Conservation (phyloP, 768 basidiomycete genomes). For the Agrocybe chaxingu region DNA sequence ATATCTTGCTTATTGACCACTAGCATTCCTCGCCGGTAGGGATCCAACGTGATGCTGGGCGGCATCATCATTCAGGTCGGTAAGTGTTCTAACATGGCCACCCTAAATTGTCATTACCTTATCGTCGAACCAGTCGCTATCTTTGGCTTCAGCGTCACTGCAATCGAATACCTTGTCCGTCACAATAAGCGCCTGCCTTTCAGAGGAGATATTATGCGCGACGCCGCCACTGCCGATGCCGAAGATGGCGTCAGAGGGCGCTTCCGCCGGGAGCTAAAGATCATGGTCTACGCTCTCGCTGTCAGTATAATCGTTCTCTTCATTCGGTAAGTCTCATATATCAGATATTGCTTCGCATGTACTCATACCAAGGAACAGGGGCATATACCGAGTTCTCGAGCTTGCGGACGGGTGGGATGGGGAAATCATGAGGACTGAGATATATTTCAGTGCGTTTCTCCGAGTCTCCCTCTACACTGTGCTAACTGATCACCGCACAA, state of each 20-base stretch:
- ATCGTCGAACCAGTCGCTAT: constrained; percentile 26
- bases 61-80: constrained; percentile 50
- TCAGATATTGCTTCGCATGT: not conserved
- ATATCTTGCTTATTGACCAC: constrained; percentile 1
- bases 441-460: constrained; percentile 41
- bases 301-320: constrained; percentile 44
- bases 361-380: constrained; percentile 19
- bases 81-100: constrained; percentile 2
- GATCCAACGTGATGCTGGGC: constrained; percentile 48
- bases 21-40: constrained; percentile 21
- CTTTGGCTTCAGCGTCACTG: constrained; percentile 36
- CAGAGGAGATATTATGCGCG: constrained; percentile 2
- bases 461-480: not conserved
- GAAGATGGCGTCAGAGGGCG: constrained; percentile 1
- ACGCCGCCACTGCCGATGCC: not conserved
- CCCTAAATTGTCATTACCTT: not conserved
- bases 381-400: constrained; percentile 51
- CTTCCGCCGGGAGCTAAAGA: constrained; percentile 20
- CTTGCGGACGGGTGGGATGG: constrained; percentile 50
- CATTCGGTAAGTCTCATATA: constrained; percentile 36
- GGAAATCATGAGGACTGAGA: constrained; percentile 42
- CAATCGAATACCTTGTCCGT: constrained; percentile 43
- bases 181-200: constrained; percentile 33
- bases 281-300: constrained; percentile 29
- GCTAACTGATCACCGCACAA: not conserved